Conservation (phyloP, 352 stramenopile genomes). For the Phytophthora tentaculata region DNA sequence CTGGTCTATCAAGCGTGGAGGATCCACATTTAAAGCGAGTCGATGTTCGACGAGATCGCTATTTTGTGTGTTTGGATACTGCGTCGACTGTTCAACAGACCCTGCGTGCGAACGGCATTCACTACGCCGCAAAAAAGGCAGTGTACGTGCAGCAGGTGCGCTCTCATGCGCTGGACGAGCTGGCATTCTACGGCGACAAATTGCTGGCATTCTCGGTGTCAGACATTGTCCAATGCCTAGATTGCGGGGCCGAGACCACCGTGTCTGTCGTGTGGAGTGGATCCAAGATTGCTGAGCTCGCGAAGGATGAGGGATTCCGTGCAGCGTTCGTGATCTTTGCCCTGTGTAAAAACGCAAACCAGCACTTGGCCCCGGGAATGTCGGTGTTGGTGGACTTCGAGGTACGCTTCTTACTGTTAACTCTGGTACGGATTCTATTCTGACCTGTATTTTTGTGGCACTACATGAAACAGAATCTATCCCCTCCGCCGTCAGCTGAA, state of each 20-base stretch:
- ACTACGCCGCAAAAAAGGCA: slow-evolving; percentile 15
- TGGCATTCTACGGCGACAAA: slow-evolving; percentile 5
- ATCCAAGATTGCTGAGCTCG: slow-evolving; percentile 15
- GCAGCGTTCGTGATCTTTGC: slow-evolving; percentile 9
- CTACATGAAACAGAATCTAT: slow-evolving; percentile 10
- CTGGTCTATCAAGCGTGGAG: neutral
- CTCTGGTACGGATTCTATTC: neutral
- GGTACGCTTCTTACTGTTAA: slow-evolving; percentile 1
- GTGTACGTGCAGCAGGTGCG: slow-evolving; percentile 20
- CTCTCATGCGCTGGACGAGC: slow-evolving; percentile 1
- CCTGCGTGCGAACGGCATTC: slow-evolving; percentile 15
- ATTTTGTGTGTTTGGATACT: slow-evolving; percentile 2
- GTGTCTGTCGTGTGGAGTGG: slow-evolving; percentile 13
- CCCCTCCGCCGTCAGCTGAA: slow-evolving; percentile 16
- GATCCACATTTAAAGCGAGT: slow-evolving; percentile 6
- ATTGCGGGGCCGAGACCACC: neutral
- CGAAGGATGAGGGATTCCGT: slow-evolving; percentile 10
- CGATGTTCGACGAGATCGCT: slow-evolving; percentile 7
- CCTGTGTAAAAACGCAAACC: slow-evolving; percentile 7
- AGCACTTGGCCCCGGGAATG: slow-evolving; percentile 18
- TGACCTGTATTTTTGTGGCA: neutral
- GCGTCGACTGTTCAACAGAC: slow-evolving; percentile 11
- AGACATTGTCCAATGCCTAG: no score
- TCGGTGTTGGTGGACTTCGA: slow-evolving; percentile 16
- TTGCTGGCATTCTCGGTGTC: slow-evolving; percentile 13